phyloP scores from a whole-genome alignment of 306 rosid species.

The Vicia villosa region DNA sequence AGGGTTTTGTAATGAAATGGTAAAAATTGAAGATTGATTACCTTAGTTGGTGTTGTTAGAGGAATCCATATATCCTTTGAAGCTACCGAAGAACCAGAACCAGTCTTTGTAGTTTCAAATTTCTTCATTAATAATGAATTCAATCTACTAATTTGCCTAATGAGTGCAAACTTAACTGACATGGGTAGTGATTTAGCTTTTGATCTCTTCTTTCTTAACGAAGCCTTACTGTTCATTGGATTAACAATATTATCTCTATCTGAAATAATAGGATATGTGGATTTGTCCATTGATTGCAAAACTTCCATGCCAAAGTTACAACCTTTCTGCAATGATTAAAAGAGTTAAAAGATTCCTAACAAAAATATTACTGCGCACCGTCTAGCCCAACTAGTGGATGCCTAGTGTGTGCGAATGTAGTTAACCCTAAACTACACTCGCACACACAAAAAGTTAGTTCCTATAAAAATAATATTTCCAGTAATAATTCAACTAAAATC shows the following conservation, averaged over 20 bases:
- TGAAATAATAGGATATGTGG: constrained; percentile 32
- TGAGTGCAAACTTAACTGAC: constrained; percentile 58
- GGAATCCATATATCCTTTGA: constrained; percentile 62
- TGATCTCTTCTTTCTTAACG: constrained; percentile 46
- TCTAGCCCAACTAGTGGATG: neutral
- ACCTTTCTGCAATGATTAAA: constrained; percentile 43
- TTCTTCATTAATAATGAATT: constrained; percentile 66
- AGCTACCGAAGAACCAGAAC: constrained; percentile 50
- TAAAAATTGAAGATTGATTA: constrained; percentile 23
- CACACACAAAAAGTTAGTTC: too few species aligned
- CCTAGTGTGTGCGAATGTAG: neutral
- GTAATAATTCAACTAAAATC: neutral
- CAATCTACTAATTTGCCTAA: constrained; percentile 63
- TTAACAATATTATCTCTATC: constrained; percentile 37
- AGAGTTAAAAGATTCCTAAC: neutral
- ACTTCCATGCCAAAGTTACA: constrained; percentile 36
- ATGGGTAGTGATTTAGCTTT: constrained; percentile 59
- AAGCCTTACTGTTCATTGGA: constrained; percentile 45
- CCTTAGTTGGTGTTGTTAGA: constrained; percentile 60
- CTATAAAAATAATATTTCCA: neutral
- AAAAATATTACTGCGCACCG: neutral
- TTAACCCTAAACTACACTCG: neutral
- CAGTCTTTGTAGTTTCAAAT: constrained; percentile 63
- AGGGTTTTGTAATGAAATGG: neutral
- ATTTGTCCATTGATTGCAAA: constrained; percentile 35